These are phyloP conservation scores for Solanum bulbocastanum DNA, from an alignment of 257 asterid species.

Conservation along the genomic window DNA sequence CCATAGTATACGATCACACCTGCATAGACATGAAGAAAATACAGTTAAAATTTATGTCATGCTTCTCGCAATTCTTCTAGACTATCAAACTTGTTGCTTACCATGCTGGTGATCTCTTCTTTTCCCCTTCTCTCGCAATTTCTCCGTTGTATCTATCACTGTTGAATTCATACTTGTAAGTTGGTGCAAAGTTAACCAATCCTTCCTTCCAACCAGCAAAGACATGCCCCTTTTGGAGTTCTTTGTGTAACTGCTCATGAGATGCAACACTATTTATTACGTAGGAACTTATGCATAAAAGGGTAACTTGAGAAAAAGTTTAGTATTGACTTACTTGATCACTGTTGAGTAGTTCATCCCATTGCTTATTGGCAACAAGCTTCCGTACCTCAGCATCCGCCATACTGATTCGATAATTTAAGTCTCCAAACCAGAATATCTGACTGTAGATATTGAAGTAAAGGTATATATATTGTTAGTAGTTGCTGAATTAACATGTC, in stretches of 20 bases:
- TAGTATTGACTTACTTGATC: constrained; percentile 49
- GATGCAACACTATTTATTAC: not conserved
- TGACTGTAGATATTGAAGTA: constrained; percentile 42
- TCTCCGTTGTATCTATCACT: constrained; percentile 66
- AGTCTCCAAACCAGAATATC: constrained; percentile 98
- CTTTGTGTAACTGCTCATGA: constrained; percentile 53
- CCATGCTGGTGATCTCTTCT: constrained; percentile 96
- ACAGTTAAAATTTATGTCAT: not conserved
- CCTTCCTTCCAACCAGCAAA: constrained; percentile 96
- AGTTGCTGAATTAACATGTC: not conserved
- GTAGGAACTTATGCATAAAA: not conserved
- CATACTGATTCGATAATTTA: constrained; percentile 80
- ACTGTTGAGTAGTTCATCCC: constrained; percentile 58
- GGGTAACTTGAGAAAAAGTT: not conserved
- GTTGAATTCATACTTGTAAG: constrained; percentile 74
- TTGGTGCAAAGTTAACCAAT: constrained; percentile 70
- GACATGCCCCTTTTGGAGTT: constrained; percentile 63
- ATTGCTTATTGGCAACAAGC: constrained; percentile 56
- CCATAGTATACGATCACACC: constrained; percentile 97
- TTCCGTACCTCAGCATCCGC: constrained; percentile 55
- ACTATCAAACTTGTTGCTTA: constrained; percentile 12
- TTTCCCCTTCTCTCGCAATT: constrained; percentile 68
- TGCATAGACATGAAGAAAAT: constrained; percentile 10
- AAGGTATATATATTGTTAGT: not conserved
- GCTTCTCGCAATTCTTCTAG: not conserved